phyloP scores from a whole-genome alignment of 257 asterid genomes.

The Jaltomata sinuosa region DNA sequence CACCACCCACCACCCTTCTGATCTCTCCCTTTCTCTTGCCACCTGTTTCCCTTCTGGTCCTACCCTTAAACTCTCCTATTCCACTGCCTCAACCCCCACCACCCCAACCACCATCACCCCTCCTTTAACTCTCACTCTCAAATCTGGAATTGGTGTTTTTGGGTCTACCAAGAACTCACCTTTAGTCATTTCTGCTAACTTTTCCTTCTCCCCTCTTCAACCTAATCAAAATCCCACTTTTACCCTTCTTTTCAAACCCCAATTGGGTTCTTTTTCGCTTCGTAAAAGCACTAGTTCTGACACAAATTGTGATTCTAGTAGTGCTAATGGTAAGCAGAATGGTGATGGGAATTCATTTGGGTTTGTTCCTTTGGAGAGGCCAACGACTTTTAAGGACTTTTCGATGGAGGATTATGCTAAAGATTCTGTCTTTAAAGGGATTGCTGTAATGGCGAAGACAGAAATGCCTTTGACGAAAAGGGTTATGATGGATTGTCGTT shows the following conservation, averaged over 20 bases:
- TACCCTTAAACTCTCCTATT: slow-evolving; percentile 60
- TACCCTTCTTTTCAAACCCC: slow-evolving; percentile 62
- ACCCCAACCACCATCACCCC: slow-evolving; percentile 20
- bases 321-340: neutral
- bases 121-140: slow-evolving; percentile 55
- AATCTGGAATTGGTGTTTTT: slow-evolving; percentile 75
- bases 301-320: neutral
- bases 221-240: slow-evolving; percentile 57
- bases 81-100: slow-evolving; percentile 26
- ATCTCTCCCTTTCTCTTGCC: slow-evolving; percentile 71
- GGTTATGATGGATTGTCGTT: slow-evolving; percentile 38
- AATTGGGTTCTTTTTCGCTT: slow-evolving; percentile 65
- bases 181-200: slow-evolving; percentile 59
- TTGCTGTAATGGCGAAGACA: slow-evolving; percentile 49
- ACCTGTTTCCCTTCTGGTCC: slow-evolving; percentile 68
- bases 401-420: slow-evolving; percentile 16
- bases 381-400: slow-evolving; percentile 33
- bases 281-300: slow-evolving; percentile 45
- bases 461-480: slow-evolving; percentile 48
- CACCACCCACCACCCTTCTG: slow-evolving; percentile 73
- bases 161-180: slow-evolving; percentile 84
- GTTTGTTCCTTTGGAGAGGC: slow-evolving; percentile 61
- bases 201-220: slow-evolving; percentile 54
- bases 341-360: slow-evolving; percentile 36
- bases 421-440: slow-evolving; percentile 45